These are phyloP conservation scores for Stenocarpella maydis DNA, from an alignment of 2,329 filamentous ascomycete species.

Conservation along the genomic window DNA sequence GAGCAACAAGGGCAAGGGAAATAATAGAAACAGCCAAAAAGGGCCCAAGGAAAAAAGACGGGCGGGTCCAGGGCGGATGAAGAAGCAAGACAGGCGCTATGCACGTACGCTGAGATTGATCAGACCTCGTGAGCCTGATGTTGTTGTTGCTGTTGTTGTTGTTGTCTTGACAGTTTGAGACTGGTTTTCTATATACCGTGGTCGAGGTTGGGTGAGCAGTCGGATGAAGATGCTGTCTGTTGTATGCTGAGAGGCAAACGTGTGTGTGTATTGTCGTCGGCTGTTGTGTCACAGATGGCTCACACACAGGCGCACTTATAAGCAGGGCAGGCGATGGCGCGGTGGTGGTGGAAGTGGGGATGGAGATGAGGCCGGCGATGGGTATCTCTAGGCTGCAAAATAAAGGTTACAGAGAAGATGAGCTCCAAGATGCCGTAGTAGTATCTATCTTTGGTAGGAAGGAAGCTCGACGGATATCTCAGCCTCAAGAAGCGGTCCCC, in stretches of 20 bases:
- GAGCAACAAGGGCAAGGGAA: conserved; percentile 36
- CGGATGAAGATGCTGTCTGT: neutral
- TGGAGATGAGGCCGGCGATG: conserved; percentile 26
- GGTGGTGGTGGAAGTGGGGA: conserved; percentile 12
- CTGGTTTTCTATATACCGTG: neutral
- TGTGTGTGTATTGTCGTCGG: neutral
- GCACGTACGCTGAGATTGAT: conserved; percentile 18
- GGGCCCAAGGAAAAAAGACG: neutral
- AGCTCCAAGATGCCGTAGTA: conserved; percentile 20
- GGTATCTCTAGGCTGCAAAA: conserved; percentile 32
- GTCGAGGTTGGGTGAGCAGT: neutral
- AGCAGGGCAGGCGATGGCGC: conserved; percentile 10
- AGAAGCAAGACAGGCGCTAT: conserved; percentile 3
- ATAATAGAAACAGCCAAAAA: conserved; percentile 37
- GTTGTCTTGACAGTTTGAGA: neutral
- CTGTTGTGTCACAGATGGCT: neutral
- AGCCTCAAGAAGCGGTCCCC: conserved; percentile 31
- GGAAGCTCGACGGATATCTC: conserved; percentile 32
- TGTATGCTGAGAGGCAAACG: neutral
- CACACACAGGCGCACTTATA: conserved; percentile 16
- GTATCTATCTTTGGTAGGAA: conserved; percentile 33
- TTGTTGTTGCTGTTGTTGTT: no score
- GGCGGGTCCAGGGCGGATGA: neutral
- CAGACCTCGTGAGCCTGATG: neutral
- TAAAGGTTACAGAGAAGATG: conserved; percentile 26